Base-by-base conservation (phyloP, 139 green algal species). In the Closterium sp. region DNA sequence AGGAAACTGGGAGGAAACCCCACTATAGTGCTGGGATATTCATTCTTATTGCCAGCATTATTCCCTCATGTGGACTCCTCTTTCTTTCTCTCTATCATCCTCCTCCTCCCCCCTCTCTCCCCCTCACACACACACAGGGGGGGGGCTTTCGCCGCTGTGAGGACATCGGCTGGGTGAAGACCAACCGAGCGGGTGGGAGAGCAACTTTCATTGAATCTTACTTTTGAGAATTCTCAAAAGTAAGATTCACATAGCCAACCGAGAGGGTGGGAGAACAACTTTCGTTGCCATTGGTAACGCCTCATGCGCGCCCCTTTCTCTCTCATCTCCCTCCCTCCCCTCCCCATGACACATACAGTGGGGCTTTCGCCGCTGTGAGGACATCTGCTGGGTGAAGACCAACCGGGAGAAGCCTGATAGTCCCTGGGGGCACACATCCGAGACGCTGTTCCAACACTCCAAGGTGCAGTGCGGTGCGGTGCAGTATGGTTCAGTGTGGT, bases 311-410 rank as follows among this genome's bases (percentile, higher is more conserved):
- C 28, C n/a, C 84, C 28, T 87, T 10, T 87, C 13, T 28, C 28
- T 87, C 84, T 87, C n/a, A 17, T 87, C 84, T 87, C 84, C 22
- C 9, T n/a, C 28, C 84, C n/a, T 10, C 27, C 84, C 84, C 7
- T 87, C 6, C 45, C 6, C 6, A n/a, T n/a, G n/a, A n/a, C n/a
- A n/a, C n/a, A n/a, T n/a, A n/a, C 97, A 97, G 90, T 98, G 97
- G 97, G 97, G 97, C 87, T 98, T 97, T 94, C 94, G 96, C 85
- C 96, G 97, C 13, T 96, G 93, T 45, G 97, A 98, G 92, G 97
- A 98, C 93, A 98, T 98, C 70, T 97, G 95, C 91, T 97, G 96
- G 96, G 95, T 97, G 88, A 97, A 97, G 95, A 98, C 97, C 86
- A 97, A 98, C 94, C 92, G 93, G 29, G 93, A 95, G 11, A 90